Percentiles rank a stretch among this genome's conserved stretches.
phyloP scores from a whole-genome alignment of 768 basidiomycete species.

The Thelephora ganbajun region DNA sequence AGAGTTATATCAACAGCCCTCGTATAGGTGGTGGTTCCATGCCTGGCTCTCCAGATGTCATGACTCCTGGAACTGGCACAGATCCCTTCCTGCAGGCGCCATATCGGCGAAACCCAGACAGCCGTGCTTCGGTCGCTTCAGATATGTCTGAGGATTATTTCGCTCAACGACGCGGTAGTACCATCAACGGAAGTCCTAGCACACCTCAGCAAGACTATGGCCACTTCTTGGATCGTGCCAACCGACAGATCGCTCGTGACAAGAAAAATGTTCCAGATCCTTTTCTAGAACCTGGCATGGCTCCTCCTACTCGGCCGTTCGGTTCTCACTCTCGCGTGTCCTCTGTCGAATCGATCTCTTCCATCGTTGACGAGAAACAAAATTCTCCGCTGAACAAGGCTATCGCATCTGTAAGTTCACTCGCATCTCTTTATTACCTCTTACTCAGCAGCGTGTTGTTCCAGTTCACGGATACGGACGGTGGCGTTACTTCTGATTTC shows the following conservation, averaged over 20 bases:
- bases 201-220: constrained; percentile 32
- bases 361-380: constrained; percentile 82
- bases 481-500: constrained; percentile 82
- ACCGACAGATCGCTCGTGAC: constrained; percentile 69
- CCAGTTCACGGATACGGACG: constrained; percentile 88
- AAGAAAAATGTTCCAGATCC: constrained; percentile 73
- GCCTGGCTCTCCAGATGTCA: constrained; percentile 41
- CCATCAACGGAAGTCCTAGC: constrained; percentile 7
- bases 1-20: constrained; percentile 35
- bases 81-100: constrained; percentile 26
- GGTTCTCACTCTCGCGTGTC: constrained; percentile 66
- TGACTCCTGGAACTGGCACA: constrained; percentile 27
- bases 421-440: constrained; percentile 1
- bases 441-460: constrained; percentile 3
- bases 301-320: constrained; percentile 60
- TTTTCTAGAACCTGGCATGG: constrained; percentile 46
- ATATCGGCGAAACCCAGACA: constrained; percentile 17
- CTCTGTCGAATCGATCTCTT: constrained; percentile 84
- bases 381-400: constrained; percentile 91
- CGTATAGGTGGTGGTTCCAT: constrained; percentile 14
- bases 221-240: constrained; percentile 77
- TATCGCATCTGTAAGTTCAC: constrained; percentile 56
- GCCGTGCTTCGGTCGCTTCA: constrained; percentile 21
- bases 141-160: constrained; percentile 48
- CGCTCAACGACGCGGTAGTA: constrained; percentile 21